Evolutionary conservation across 345 rosid species (phyloP).

Genomic region (Eucalyptus regnans): DNA sequence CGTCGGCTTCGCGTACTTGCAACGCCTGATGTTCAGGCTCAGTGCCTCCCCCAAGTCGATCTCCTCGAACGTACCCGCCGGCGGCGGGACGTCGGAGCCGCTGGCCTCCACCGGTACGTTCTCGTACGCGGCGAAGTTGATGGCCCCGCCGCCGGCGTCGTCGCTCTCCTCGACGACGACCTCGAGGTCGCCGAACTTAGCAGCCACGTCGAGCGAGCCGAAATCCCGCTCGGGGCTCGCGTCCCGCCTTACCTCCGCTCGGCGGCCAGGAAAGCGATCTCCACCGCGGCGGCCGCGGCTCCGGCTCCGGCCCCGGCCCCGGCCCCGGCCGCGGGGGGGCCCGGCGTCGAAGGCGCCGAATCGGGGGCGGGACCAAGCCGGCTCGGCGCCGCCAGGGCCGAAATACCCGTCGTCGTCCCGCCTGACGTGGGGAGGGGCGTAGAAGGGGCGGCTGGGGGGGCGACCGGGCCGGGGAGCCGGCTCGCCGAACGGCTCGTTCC

Average conservation of each 20-base stretch:
- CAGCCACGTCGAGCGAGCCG: background rate
- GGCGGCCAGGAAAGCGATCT: background rate
- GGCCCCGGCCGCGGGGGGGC: background rate
- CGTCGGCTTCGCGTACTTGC: slow-evolving; percentile 36
- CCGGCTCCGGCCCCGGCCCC: background rate
- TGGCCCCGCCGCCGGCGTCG: background rate
- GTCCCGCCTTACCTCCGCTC: background rate
- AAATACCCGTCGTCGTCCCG: background rate
- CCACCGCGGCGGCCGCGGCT: background rate
- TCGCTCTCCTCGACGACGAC: background rate
- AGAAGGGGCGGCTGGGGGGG: background rate
- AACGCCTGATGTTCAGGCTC: slow-evolving; percentile 20
- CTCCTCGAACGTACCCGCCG: slow-evolving; percentile 14
- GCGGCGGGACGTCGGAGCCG: slow-evolving; percentile 15
- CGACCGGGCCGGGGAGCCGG: background rate
- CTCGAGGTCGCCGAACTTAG: background rate
- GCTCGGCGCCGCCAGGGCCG: background rate
- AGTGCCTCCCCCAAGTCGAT: slow-evolving; percentile 22
- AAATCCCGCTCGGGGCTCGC: background rate
- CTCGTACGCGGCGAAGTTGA: background rate
- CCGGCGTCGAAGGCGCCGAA: background rate
- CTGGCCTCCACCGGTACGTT: slow-evolving; percentile 23
- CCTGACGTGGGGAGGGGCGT: slow-evolving; percentile 20
- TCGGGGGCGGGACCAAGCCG: background rate
- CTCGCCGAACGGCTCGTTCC: background rate